These are phyloP conservation scores for Spinacia oleracea DNA, from an alignment of 179 eudicot genomes.

Conservation along the genomic window DNA sequence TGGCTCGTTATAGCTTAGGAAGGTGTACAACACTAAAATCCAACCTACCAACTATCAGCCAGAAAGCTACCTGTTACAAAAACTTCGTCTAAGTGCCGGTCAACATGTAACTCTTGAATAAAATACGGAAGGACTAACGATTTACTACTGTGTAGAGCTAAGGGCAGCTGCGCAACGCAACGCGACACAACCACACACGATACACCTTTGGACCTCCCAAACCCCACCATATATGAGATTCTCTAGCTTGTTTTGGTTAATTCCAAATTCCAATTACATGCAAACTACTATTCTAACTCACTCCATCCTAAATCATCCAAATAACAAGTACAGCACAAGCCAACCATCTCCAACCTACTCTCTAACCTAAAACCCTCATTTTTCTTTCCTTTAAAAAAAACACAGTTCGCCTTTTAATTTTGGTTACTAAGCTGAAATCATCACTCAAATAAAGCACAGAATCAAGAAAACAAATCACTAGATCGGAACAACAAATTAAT, in stretches of 20 bases:
- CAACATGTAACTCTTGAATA: too few relatives aligned
- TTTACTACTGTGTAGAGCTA: too few relatives aligned
- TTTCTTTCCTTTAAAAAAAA: too few relatives aligned
- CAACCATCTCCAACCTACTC: background rate
- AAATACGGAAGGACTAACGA: too few relatives aligned
- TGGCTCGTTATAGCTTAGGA: background rate
- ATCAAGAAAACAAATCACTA: background rate
- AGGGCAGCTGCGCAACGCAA: background rate
- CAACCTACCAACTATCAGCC: background rate
- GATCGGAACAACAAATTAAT: background rate
- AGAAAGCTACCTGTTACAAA: background rate
- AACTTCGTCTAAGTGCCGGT: too few relatives aligned
- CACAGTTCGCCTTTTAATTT: too few relatives aligned
- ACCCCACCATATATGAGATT: background rate
- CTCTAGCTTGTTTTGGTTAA: background rate
- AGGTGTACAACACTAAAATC: background rate
- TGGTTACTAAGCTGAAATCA: too few relatives aligned
- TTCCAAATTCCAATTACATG: background rate
- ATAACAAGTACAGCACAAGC: background rate
- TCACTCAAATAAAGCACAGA: too few relatives aligned
- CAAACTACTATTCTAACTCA: background rate
- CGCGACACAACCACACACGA: too few relatives aligned
- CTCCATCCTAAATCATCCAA: background rate
- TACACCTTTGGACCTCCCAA: background rate
- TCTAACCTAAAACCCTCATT: background rate